Evolutionary conservation across 2,329 filamentous ascomycete genomes (phyloP), one percentile per base, ranked within the genome.

Genomic region (Diaporthe amygdali): DNA sequence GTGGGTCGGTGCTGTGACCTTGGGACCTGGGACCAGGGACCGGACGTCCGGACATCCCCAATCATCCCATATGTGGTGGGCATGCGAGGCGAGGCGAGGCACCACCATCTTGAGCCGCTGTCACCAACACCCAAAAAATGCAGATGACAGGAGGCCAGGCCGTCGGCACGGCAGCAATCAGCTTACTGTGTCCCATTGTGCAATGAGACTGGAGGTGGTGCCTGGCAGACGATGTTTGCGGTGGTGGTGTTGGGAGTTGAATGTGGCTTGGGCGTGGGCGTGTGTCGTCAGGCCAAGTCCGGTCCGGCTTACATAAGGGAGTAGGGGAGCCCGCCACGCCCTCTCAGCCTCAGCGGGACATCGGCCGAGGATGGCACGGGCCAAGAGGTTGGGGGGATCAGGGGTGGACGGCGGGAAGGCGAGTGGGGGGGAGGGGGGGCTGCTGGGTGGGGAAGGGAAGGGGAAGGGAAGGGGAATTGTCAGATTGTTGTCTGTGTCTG

Each of bases 21-120:
- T 59, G 70, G 70, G 70, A 32, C 34, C 27, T 64, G 44, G 59
- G 30, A 27, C 25, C 52, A 68, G 52, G 69, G 63, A 64, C 63
- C 49, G 51, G 64, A 64, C 64, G 37, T 67, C 46, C 72, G 72
- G 72, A 73, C 72, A 73, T 73, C 72, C 72, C 72, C 72, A 73
- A 73, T 27, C 39, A 37, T 25, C 72, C 56, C 70, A 71, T 46
- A 51, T 41, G 27, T n/a, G 47, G 41, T 46, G 30, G 54, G 66
- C 51, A 54, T 63, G 68, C 46, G 41, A 46, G 22, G 69, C 34
- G 30, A 68, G 63, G 54, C 54, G 49, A 39, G 52, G 49, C 66
- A 69, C 69, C 69, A 55, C 46, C 37, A 52, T 25, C 63, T 34
- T 15, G 54, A 25, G 46, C 68, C 54, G 59, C 68, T 66, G 32